Conservation (phyloP, 2,329 filamentous ascomycete genomes). For the Cryphonectria japonica region DNA sequence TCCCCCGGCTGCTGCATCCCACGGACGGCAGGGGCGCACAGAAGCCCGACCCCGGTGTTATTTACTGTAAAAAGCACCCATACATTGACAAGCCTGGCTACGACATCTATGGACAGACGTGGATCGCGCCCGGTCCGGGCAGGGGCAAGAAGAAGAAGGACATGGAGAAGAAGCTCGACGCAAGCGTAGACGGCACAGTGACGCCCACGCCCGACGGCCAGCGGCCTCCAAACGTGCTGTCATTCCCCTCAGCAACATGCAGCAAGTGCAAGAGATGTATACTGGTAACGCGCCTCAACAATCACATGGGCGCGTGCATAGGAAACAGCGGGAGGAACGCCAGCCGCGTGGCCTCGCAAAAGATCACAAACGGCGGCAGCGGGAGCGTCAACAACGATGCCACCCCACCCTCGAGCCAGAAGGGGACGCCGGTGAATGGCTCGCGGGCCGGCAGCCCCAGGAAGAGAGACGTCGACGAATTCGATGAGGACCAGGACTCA, state of each 20-base stretch:
- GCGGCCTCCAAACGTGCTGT: conserved; percentile 63
- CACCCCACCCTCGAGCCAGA: conserved; percentile 66
- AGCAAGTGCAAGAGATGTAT: conserved; percentile 70
- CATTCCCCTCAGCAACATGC: conserved; percentile 68
- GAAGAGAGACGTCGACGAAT: conserved; percentile 60
- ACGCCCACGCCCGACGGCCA: conserved; percentile 52
- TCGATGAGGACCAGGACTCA: conserved; percentile 57
- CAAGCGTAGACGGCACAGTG: conserved; percentile 45
- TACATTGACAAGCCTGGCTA: conserved; percentile 77
- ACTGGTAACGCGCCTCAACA: conserved; percentile 66
- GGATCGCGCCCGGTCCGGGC: conserved; percentile 71
- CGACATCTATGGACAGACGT: conserved; percentile 83
- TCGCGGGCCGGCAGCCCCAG: conserved; percentile 59
- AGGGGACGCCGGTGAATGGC: conserved; percentile 61
- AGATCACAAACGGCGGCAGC: conserved; percentile 60
- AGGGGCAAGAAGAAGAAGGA: conserved; percentile 82
- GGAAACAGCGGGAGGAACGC: conserved; percentile 67
- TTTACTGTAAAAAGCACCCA: conserved; percentile 79
- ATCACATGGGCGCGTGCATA: conserved; percentile 71
- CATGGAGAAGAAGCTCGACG: conserved; percentile 62
- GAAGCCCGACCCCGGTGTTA: conserved; percentile 67
- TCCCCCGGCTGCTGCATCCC: conserved; percentile 73
- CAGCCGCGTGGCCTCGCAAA: conserved; percentile 64
- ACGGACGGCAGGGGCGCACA: conserved; percentile 69
- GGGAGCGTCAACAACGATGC: conserved; percentile 55